These are phyloP conservation scores for Kandelia obovata DNA, from an alignment of 345 rosid genomes.

Conservation along the genomic window DNA sequence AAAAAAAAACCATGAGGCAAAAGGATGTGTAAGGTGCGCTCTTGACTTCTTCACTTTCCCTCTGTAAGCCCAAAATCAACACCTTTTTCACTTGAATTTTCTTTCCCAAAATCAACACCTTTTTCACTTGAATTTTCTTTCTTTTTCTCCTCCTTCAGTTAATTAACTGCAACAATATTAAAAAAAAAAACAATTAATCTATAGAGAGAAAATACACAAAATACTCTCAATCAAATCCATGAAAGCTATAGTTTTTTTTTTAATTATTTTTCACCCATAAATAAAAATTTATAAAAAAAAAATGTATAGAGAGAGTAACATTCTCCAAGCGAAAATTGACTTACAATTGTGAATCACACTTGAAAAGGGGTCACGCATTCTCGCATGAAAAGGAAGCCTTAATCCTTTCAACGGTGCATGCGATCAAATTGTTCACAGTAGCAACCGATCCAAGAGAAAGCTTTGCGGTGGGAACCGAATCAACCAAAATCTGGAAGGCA, in stretches of 20 bases:
- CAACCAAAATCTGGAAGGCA: slow-evolving; percentile 75
- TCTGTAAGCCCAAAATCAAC: slow-evolving; percentile 24
- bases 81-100: slow-evolving; percentile 9
- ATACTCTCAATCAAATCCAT: no score
- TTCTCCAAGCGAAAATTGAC: no score
- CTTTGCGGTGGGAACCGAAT: slow-evolving; percentile 70
- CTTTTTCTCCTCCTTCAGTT: slow-evolving; percentile 22
- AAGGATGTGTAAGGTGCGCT: slow-evolving; percentile 74
- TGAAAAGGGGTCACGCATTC: slow-evolving; percentile 23
- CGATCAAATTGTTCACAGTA: slow-evolving; percentile 64
- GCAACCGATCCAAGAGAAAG: slow-evolving; percentile 75
- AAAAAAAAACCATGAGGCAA: slow-evolving; percentile 14
- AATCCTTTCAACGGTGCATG: slow-evolving; percentile 81
- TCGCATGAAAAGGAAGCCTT: slow-evolving; percentile 50
- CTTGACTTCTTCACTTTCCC: slow-evolving; percentile 55
- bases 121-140: slow-evolving; percentile 10
- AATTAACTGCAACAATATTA: slow-evolving; percentile 24
- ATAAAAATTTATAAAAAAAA: no score
- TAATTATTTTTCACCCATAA: no score
- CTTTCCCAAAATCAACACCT: slow-evolving; percentile 19
- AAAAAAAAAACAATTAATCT: not conserved
- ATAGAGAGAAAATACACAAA: no score
- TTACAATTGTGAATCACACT: no score
- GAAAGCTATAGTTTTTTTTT: no score
- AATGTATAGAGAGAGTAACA: no score